These are phyloP conservation scores for Penicillium sp. DNA, from an alignment of 2,329 filamentous ascomycete genomes.

Conservation along the genomic window DNA sequence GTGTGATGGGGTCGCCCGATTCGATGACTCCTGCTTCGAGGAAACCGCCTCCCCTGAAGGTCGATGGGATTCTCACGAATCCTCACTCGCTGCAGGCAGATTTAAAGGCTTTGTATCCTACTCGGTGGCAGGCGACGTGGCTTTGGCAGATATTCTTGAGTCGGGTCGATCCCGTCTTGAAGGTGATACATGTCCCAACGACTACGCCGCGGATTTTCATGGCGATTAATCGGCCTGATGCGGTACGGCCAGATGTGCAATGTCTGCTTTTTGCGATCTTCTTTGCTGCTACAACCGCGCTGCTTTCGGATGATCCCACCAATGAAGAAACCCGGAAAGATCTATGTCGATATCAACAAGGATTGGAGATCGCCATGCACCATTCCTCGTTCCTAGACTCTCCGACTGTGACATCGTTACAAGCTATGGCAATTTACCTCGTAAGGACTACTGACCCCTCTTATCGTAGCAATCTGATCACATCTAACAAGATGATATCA, in stretches of 20 bases:
- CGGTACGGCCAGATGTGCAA: slow-evolving; percentile 25
- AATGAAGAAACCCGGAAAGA: slow-evolving; percentile 20
- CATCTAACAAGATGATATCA: background rate
- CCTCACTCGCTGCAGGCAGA: slow-evolving; percentile 21
- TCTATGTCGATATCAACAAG: slow-evolving; percentile 29
- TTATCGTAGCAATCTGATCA: too few species aligned
- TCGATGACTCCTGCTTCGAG: slow-evolving; percentile 6
- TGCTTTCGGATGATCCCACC: slow-evolving; percentile 22
- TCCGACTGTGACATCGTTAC: slow-evolving; percentile 39
- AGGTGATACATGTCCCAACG: slow-evolving; percentile 37
- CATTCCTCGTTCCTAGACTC: slow-evolving; percentile 47
- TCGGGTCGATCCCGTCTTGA: slow-evolving; percentile 35
- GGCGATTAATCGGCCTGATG: slow-evolving; percentile 32
- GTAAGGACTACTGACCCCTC: slow-evolving; percentile 27
- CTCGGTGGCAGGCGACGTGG: slow-evolving; percentile 29
- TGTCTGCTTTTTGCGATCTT: slow-evolving; percentile 36
- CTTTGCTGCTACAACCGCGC: slow-evolving; percentile 30
- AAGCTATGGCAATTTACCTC: slow-evolving; percentile 45
- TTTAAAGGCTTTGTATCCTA: slow-evolving; percentile 23
- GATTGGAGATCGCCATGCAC: slow-evolving; percentile 46
- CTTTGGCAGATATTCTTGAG: slow-evolving; percentile 37
- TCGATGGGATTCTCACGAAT: slow-evolving; percentile 31
- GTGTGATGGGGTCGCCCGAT: slow-evolving; percentile 24
- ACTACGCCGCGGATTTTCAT: slow-evolving; percentile 32
- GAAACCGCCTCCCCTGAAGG: slow-evolving; percentile 20